phyloP scores from a whole-genome alignment of 2,329 filamentous ascomycete species.

The Fusarium sp. region DNA sequence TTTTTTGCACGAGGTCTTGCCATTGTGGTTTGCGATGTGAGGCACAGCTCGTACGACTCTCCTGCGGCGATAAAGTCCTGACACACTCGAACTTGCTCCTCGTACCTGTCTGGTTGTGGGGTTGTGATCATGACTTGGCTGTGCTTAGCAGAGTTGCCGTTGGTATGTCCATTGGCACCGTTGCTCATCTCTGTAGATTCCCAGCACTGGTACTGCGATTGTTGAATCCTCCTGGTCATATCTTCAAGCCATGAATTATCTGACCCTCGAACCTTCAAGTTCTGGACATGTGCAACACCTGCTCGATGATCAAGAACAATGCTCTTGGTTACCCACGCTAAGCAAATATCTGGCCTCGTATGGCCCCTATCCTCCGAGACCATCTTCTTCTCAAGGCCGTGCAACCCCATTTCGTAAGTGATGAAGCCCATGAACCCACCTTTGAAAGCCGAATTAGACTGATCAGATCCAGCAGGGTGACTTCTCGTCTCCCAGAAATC shows the following conservation, averaged over 20 bases:
- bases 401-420: conserved; percentile 84
- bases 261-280: conserved; percentile 47
- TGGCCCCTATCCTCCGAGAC: conserved; percentile 51
- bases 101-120: conserved; percentile 68
- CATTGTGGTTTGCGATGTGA: conserved; percentile 81
- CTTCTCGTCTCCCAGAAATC: conserved; percentile 57
- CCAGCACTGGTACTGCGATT: conserved; percentile 55
- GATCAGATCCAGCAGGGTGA: conserved; percentile 36
- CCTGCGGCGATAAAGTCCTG: conserved; percentile 80
- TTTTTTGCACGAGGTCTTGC: conserved; percentile 52
- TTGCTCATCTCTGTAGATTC: conserved; percentile 20
- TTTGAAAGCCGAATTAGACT: conserved; percentile 70
- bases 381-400: conserved; percentile 50
- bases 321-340: conserved; percentile 82
- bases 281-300: conserved; percentile 73
- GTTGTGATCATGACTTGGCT: conserved; percentile 50
- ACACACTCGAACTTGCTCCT: conserved; percentile 74
- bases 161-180: conserved; percentile 19
- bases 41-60: conserved; percentile 87
- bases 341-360: conserved; percentile 76
- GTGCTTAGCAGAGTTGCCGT: conserved; percentile 21
- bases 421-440: conserved; percentile 88
- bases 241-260: conserved; percentile 52
- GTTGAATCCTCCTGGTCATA: conserved; percentile 49
- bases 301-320: conserved; percentile 80